phyloP scores from a whole-genome alignment of 495 filamentous ascomycete genomes.

The Letharia lupina region DNA sequence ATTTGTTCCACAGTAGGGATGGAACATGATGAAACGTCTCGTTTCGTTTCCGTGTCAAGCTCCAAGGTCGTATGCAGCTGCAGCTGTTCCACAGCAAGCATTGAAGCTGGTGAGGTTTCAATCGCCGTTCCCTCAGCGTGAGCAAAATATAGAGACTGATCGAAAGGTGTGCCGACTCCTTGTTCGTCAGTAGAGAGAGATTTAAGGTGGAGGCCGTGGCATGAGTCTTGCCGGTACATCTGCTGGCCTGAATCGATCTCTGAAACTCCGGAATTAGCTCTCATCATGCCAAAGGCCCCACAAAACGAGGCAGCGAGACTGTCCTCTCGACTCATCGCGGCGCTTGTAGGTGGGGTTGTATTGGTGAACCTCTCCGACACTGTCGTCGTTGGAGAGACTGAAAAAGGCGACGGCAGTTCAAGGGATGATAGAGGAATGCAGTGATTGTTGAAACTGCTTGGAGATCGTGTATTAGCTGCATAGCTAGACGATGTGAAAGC shows the following conservation, averaged over 20 bases:
- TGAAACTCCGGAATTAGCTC: not conserved
- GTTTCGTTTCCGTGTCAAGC: not conserved
- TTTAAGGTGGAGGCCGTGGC: not conserved
- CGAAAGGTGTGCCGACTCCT: not conserved
- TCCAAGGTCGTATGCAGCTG: not conserved
- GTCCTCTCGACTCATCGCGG: not conserved
- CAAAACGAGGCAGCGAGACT: conserved; percentile 1
- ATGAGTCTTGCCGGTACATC: not conserved
- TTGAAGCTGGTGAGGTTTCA: not conserved
- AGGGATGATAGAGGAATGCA: not conserved
- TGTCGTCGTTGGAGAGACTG: conserved; percentile 2
- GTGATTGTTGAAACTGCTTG: not conserved
- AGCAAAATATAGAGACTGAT: not conserved
- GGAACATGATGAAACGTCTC: not conserved
- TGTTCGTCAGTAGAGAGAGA: not conserved
- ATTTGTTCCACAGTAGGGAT: not conserved
- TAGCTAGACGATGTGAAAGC: not conserved
- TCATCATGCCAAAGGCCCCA: not conserved
- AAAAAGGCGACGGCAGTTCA: not conserved
- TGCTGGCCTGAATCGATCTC: not conserved
- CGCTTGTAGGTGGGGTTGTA: not conserved
- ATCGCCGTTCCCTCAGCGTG: not conserved
- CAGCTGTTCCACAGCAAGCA: not conserved
- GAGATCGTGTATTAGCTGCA: no score
- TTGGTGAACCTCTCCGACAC: not conserved